Evolutionary conservation across 2,329 filamentous ascomycete species (phyloP).

Genomic region (Fusarium liriodendri): DNA sequence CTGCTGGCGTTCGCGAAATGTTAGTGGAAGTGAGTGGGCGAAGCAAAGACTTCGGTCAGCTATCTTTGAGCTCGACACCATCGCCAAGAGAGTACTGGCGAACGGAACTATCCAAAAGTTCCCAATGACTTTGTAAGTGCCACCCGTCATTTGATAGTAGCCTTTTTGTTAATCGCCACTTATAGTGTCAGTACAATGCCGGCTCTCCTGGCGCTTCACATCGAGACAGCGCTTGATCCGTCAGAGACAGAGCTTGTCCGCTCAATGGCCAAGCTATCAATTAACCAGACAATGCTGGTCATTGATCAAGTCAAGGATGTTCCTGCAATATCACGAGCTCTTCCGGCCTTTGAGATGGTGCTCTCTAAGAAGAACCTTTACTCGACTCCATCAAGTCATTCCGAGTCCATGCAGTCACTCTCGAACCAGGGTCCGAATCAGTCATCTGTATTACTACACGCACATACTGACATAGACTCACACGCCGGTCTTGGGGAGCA

Average conservation of each 20-base stretch:
- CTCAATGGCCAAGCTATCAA: conserved; percentile 15
- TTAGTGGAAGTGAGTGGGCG: conserved; percentile 3
- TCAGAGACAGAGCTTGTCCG: conserved; percentile 8
- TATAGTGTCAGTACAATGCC: conserved; percentile 9
- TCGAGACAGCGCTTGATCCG: conserved; percentile 10
- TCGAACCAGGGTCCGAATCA: not conserved
- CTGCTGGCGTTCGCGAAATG: not conserved
- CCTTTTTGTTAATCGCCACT: not conserved
- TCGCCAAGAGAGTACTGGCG: conserved; percentile 11
- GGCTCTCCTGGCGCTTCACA: conserved; percentile 11
- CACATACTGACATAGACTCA: not conserved
- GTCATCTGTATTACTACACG: not conserved
- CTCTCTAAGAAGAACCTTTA: conserved; percentile 15
- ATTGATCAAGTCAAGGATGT: conserved; percentile 3
- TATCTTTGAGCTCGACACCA: conserved; percentile 12
- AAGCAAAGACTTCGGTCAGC: conserved; percentile 13
- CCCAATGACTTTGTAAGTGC: conserved; percentile 11
- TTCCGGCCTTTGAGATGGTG: conserved; percentile 11
- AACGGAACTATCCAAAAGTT: conserved; percentile 4
- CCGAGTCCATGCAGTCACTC: not conserved
- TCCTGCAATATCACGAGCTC: conserved; percentile 5
- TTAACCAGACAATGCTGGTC: conserved; percentile 10
- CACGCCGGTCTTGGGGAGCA: not conserved
- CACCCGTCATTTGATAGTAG: no score
- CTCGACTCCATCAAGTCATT: not conserved